phyloP scores from a whole-genome alignment of 2,329 filamentous ascomycete genomes.

The Colletotrichum costaricense region DNA sequence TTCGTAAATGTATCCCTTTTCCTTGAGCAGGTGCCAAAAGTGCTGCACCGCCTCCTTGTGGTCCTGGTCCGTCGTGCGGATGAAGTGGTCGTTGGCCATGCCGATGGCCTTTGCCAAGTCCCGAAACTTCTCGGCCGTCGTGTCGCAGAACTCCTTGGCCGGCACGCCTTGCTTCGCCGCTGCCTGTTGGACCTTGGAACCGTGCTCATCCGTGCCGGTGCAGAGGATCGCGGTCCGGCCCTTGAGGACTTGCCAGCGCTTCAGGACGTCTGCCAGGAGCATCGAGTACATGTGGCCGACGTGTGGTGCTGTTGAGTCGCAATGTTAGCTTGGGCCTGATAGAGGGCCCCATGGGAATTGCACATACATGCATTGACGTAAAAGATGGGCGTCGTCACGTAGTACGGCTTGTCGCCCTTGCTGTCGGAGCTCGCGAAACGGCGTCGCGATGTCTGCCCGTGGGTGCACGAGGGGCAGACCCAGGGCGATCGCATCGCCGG shows the following conservation, averaged over 20 bases:
- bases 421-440: conserved; percentile 42
- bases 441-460: conserved; percentile 36
- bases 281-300: conserved; percentile 95
- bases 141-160: conserved; percentile 89
- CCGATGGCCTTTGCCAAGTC: conserved; percentile 76
- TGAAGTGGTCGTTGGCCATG: conserved; percentile 86
- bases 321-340: conserved; percentile 33
- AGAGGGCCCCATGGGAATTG: no score
- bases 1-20: conserved; percentile 83
- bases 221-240: conserved; percentile 78
- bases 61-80: conserved; percentile 87
- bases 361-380: conserved; percentile 91
- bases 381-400: conserved; percentile 97
- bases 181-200: conserved; percentile 95
- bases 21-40: conserved; percentile 85
- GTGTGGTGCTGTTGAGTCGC: conserved; percentile 76
- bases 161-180: conserved; percentile 76
- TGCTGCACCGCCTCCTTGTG: conserved; percentile 89
- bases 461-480: conserved; percentile 44
- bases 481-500: conserved; percentile 37
- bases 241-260: conserved; percentile 87
- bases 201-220: conserved; percentile 97
- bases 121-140: conserved; percentile 82
- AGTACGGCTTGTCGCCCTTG: conserved; percentile 78
- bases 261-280: conserved; percentile 89